These are phyloP conservation scores for Picochlorum sp. DNA, from an alignment of 139 green algal genomes.

Conservation along the genomic window DNA sequence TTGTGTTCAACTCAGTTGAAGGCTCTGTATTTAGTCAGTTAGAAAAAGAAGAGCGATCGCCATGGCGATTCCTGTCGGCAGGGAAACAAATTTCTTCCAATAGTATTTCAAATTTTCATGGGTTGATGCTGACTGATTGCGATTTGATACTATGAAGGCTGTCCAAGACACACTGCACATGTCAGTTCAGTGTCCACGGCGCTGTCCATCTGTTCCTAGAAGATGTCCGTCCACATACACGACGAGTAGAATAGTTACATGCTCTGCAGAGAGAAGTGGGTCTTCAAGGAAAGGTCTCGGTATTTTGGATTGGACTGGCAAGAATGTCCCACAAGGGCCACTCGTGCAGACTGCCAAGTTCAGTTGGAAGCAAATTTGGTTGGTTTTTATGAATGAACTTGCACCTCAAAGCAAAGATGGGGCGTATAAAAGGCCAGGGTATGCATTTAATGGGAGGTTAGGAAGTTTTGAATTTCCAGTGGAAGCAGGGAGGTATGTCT, in stretches of 20 bases:
- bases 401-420: slow-evolving; percentile 70
- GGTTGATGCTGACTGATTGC: too few relatives aligned
- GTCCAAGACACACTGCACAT: too few relatives aligned
- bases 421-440: slow-evolving; percentile 61
- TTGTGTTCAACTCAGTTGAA: too few relatives aligned
- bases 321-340: slow-evolving; percentile 59
- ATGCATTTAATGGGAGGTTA: slow-evolving; percentile 55
- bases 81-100: too few relatives aligned
- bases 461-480: slow-evolving; percentile 45
- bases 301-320: slow-evolving; percentile 64
- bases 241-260: neutral
- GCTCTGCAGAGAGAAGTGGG: neutral
- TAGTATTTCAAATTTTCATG: too few relatives aligned
- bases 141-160: too few relatives aligned
- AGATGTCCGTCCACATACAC: too few relatives aligned
- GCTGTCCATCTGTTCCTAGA: too few relatives aligned
- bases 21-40: too few relatives aligned
- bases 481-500: slow-evolving; percentile 51
- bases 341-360: slow-evolving; percentile 63
- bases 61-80: too few relatives aligned
- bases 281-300: slow-evolving; percentile 21
- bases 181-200: too few relatives aligned
- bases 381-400: slow-evolving; percentile 78
- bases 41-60: too few relatives aligned
- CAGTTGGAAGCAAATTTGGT: slow-evolving; percentile 62